These are phyloP conservation scores for Diaporthe humulicola DNA, from an alignment of 2,329 filamentous ascomycete species.

Conservation along the genomic window DNA sequence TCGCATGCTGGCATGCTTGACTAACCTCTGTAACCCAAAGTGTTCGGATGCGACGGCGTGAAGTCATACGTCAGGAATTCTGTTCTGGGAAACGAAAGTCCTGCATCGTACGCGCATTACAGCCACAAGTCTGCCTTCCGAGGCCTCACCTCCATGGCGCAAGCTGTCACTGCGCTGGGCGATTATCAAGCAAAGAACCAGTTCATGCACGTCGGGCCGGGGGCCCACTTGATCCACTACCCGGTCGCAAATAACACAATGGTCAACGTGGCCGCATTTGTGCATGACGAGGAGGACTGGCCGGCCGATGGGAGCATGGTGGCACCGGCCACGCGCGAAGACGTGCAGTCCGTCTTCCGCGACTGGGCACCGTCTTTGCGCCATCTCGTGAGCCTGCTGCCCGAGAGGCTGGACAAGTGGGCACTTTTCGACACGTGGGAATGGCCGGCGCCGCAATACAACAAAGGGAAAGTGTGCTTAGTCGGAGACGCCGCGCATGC, in stretches of 20 bases:
- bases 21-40: no score
- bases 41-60: no score
- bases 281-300: not conserved
- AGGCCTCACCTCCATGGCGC: slow-evolving; percentile 33
- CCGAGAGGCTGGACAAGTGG: slow-evolving; percentile 16
- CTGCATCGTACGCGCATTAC: no score
- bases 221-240: slow-evolving; percentile 71
- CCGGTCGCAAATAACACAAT: slow-evolving; percentile 68
- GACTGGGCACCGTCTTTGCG: not conserved
- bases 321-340: not conserved
- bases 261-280: slow-evolving; percentile 68
- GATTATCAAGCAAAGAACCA: slow-evolving; percentile 61
- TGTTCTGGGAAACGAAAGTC: no score
- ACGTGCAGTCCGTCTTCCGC: not conserved
- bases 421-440: slow-evolving; percentile 45
- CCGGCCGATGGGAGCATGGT: not conserved
- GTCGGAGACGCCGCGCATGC: slow-evolving; percentile 71
- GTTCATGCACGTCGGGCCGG: slow-evolving; percentile 70
- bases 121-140: slow-evolving; percentile 49
- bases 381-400: not conserved
- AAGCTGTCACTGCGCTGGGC: slow-evolving; percentile 54
- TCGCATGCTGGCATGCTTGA: no score
- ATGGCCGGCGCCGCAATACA: slow-evolving; percentile 59
- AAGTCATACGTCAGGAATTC: no score
- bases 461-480: slow-evolving; percentile 59